A percentile compares a stretch with the other conserved stretches of the same genome.
These are phyloP conservation scores for Pleurotus giganteus DNA, from an alignment of 768 basidiomycete species.

Conservation along the genomic window DNA sequence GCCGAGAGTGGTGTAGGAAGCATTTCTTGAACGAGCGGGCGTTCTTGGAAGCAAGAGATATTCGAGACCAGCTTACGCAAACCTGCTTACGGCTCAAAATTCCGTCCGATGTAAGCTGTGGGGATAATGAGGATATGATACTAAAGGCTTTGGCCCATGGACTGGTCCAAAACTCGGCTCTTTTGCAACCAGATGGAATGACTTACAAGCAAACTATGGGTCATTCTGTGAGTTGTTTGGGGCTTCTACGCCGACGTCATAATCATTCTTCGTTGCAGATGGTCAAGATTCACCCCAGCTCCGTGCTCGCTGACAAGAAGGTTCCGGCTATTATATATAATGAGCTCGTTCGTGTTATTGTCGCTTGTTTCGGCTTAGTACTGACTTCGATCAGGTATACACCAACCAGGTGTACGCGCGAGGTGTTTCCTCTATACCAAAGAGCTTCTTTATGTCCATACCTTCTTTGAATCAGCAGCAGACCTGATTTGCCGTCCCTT, in stretches of 20 bases:
- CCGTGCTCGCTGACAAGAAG: conserved; percentile 77
- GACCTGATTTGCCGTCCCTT: background rate
- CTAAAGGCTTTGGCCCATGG: conserved; percentile 74
- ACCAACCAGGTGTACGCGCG: conserved; percentile 88
- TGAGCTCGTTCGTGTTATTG: conserved; percentile 68
- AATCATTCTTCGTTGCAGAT: conserved; percentile 32
- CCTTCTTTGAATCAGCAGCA: conserved; percentile 14
- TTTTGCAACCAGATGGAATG: conserved; percentile 75
- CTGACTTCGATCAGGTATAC: conserved; percentile 49
- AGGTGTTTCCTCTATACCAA: conserved; percentile 82
- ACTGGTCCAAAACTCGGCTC: conserved; percentile 78
- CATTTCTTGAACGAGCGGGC: conserved; percentile 84
- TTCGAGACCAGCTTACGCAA: conserved; percentile 72
- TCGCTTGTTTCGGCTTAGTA: background rate
- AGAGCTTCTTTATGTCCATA: conserved; percentile 39
- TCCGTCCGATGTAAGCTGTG: conserved; percentile 56
- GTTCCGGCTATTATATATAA: conserved; percentile 88
- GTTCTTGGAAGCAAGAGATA: conserved; percentile 73
- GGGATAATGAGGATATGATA: conserved; percentile 66
- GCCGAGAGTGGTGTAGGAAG: conserved; percentile 78
- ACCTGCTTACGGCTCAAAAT: conserved; percentile 61
- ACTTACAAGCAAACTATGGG: conserved; percentile 84
- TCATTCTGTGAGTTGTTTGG: conserved; percentile 45
- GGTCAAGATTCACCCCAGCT: conserved; percentile 91
- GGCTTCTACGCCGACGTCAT: background rate